Base-by-base conservation (phyloP, 2,329 filamentous ascomycete genomes). In the Venturiaceae sp. region DNA sequence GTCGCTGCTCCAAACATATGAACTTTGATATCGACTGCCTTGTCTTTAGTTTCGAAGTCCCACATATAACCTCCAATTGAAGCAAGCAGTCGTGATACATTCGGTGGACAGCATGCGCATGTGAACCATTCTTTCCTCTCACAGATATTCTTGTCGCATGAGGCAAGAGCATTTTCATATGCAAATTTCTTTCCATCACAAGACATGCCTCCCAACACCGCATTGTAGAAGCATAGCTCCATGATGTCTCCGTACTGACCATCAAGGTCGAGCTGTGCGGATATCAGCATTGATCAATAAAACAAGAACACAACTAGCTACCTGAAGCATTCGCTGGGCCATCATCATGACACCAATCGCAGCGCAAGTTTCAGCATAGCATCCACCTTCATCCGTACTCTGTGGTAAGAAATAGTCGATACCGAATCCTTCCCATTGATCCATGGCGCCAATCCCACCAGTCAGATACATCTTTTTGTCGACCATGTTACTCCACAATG, bases 381-480 rank as follows among this genome's bases (percentile, higher is more conserved):
- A 84, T 2, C 82, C 83, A 3, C 82, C 82, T 60, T 84, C 82
- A 60, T 84, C 82, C 0, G 79, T 80, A 1, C 77, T 73, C 44
- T 83, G 80, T 1, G 81, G 81, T 5, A 85, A 70, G 65, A 82
- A 82, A 64, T 83, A 83, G 61, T 82, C 76, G 41, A 77, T 72
- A 0, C 81, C 81, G 64, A 85, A 84, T 3, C 83, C 81, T 66
- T 85, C 78, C 78, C 79, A 83, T 64, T 83, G 79, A 62, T 77
- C 74, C 41, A 82, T 75, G 1, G 73, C 77, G 1, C 83, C 83
- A 54, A 85, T 79, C 0, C 82, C 82, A 1, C 83, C 83, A 0
- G 83, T 86, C 16, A 83, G 65, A 59, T 83, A 86, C 78, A 85
- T 82, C 65, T 84, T 85, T 58, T 75, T 76, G 41, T 80, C 72